Base-by-base conservation (phyloP, 2,329 filamentous ascomycete genomes). In the Davidsoniella australis region DNA sequence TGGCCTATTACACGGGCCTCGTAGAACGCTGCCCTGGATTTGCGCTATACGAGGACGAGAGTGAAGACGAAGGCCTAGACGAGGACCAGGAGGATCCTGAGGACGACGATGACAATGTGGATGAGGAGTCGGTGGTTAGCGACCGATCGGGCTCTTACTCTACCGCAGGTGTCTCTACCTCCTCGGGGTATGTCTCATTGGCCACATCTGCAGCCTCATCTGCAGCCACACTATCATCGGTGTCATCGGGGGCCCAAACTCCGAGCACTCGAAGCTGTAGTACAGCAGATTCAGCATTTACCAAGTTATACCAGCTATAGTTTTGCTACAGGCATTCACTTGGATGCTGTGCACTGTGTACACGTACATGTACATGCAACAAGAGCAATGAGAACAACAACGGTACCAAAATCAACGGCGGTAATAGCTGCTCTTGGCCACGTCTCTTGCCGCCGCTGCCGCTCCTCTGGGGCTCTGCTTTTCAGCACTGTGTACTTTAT, bases 1-100 rank as follows among this genome's bases (percentile, higher is more conserved):
- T 87, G 23, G 87, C 94, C 50, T 98, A 98, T 62, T 98, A 96
- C 63, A 76, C 78, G 53, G 89, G 85, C 45, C 67, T 98, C 33
- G 82, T 96, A 29, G 85, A 77, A 55, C 70, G 77, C 10, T 73
- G 72, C 26, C 69, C 71, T 0, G 72, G 70, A 6, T 81, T 78
- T 55, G 60, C 61, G 20, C 60, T 80, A 7, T 68, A 76, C 54
- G 62, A 61, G 16, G 63, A 66, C 9, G 49, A 50, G 10, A 29
- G 26, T 29, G 60, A 59, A 4, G 60, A 57, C 4, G 58, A 59
- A 4, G 60, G 60, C 3, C 59, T 61, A 5, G 59, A 61, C 12
- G 62, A 60, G 23, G 61, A 61, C 17, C 59, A 64, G 47, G 58
- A 63, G 24, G 62, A 64, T 6, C 62, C 59, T 14, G 61, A 60